Evolutionary conservation across 2,329 filamentous ascomycete species (phyloP), one percentile per base, ranked within the genome.

Genomic region (Zelopaecilomyces penicillatus): DNA sequence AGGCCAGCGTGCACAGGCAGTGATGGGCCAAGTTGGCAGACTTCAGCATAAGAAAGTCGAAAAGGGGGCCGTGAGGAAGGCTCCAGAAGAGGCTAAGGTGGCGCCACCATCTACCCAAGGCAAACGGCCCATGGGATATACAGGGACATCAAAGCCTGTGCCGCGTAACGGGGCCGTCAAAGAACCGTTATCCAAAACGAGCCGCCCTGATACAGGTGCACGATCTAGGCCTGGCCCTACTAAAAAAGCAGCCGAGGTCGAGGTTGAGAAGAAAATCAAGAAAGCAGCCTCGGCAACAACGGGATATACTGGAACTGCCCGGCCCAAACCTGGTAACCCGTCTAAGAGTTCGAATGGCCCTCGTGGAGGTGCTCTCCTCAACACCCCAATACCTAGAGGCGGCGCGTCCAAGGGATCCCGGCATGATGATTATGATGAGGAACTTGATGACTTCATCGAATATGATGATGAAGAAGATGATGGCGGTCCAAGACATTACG

Each of bases 41-140:
- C 86, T 88, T 52, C 84, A 87, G 58, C 83, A 88, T 62, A 87
- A 87, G 59, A 73, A 82, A 19, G 75, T 81, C 2, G 83, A 85
- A 53, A 83, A 80, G 56, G 64, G 74, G n/a, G 65, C 74, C 5
- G 70, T 47, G 6, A 83, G 72, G 60, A 73, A 70, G 11, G 47
- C 46, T 2, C 41, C 37, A 6, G 73, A 74, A 39, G 70, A 70
- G 30, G 56, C 57, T n/a, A 62, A 59, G 49, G 40, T 41, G 2
- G 53, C 53, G 33, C 49, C 53, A n/a, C 38, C 65, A 37, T 61
- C 61, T 49, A 49, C 48, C 42, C 62, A 59, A 47, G 63, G 57
- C 42, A 44, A 46, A 39, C 39, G 26, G 8, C 11, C 45, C 2
- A 34, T 48, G 27, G 60, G 58, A 12, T 65, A 65, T 30, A 39